These are phyloP conservation scores for Phylloporus scabripes DNA, from an alignment of 768 basidiomycete species.

Conservation along the genomic window DNA sequence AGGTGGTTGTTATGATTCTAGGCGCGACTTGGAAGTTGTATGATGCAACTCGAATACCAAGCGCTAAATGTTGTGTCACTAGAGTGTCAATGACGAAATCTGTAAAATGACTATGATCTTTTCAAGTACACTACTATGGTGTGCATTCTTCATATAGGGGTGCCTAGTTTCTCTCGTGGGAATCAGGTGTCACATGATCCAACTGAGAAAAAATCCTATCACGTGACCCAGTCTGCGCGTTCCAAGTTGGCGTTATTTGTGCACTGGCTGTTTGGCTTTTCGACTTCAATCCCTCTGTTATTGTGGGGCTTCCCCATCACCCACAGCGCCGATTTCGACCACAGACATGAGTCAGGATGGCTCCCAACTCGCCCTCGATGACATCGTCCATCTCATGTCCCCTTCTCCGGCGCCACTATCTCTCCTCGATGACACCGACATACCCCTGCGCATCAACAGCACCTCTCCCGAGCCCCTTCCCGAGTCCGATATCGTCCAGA, in stretches of 20 bases:
- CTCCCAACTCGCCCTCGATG: conserved; percentile 46
- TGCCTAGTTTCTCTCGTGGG: no score
- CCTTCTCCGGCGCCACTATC: conserved; percentile 40
- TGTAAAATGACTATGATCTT: background rate
- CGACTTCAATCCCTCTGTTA: conserved; percentile 20
- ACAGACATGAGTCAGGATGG: conserved; percentile 30
- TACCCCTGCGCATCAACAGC: conserved; percentile 18
- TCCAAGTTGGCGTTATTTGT: conserved; percentile 32
- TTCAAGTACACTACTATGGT: no score
- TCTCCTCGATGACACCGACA: conserved; percentile 16
- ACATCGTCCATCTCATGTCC: conserved; percentile 51
- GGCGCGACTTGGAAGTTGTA: no score
- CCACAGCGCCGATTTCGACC: conserved; percentile 1
- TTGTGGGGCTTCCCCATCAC: conserved; percentile 10
- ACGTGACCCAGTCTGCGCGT: conserved; percentile 34
- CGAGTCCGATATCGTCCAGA: conserved; percentile 42
- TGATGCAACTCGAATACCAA: no score
- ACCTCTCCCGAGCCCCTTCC: conserved; percentile 37
- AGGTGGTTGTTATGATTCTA: no score
- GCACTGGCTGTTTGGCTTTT: conserved; percentile 24
- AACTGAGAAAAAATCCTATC: conserved; percentile 21
- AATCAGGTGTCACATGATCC: conserved; percentile 18
- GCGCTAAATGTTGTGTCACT: no score
- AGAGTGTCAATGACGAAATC: background rate
- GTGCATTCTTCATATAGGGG: no score